These are phyloP conservation scores for Pseudozyma hubeiensis DNA, from an alignment of 1,284 basidiomycete genomes.

Conservation along the genomic window DNA sequence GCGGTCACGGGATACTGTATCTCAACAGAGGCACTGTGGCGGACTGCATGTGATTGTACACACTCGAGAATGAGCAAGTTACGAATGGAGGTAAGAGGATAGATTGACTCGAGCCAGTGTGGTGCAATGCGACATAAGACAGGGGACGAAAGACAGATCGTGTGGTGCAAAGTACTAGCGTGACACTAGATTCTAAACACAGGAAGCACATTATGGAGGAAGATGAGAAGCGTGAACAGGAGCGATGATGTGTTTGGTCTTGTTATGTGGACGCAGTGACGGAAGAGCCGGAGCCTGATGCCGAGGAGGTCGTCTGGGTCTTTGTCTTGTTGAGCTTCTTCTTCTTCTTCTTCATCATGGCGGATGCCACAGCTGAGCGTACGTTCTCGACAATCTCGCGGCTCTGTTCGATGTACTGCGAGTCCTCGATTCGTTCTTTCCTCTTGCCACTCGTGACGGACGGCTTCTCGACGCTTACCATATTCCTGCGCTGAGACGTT, in stretches of 20 bases:
- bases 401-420: slow-evolving; percentile 90
- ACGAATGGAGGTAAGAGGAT: too few relatives aligned
- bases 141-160: too few relatives aligned
- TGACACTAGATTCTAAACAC: too few relatives aligned
- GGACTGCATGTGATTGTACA: too few relatives aligned
- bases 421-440: slow-evolving; percentile 82
- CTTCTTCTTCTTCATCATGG: slow-evolving; percentile 56
- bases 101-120: too few relatives aligned
- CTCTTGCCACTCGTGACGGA: slow-evolving; percentile 78
- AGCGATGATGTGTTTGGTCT: background rate
- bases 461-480: background rate
- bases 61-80: too few relatives aligned
- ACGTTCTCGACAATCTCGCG: slow-evolving; percentile 91
- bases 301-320: slow-evolving; percentile 10
- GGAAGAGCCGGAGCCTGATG: slow-evolving; percentile 20
- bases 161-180: too few relatives aligned
- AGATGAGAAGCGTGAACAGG: background rate
- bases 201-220: too few relatives aligned
- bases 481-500: slow-evolving; percentile 1
- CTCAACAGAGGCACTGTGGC: background rate
- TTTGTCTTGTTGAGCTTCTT: slow-evolving; percentile 46
- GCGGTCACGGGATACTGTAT: background rate
- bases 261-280: slow-evolving; percentile 28
- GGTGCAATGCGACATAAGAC: too few relatives aligned
- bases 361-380: slow-evolving; percentile 83